These are phyloP conservation scores for Colletotrichum noveboracense DNA, from an alignment of 2,329 filamentous ascomycete species.

Conservation along the genomic window DNA sequence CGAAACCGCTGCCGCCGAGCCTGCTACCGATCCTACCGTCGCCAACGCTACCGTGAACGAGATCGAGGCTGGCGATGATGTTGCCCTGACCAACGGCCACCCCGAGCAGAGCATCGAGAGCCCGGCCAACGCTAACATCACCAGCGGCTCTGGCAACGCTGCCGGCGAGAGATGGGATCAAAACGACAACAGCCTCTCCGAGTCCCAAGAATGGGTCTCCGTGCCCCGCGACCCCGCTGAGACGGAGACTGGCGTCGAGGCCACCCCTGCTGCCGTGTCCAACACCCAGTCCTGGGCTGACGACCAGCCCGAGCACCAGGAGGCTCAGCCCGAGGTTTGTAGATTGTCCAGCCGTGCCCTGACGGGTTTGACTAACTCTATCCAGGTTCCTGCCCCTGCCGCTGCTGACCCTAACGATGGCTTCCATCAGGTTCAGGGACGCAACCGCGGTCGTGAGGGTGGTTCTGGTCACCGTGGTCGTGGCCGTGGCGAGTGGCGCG, in stretches of 20 bases:
- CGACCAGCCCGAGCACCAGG: conserved; percentile 75
- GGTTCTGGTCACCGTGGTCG: conserved; percentile 44
- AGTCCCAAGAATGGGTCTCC: conserved; percentile 73
- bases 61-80: conserved; percentile 56
- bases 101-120: conserved; percentile 43
- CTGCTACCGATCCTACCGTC: conserved; percentile 68
- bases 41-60: conserved; percentile 72
- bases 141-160: conserved; percentile 60
- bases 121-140: conserved; percentile 56
- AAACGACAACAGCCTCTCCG: conserved; percentile 46
- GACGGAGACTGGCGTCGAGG: conserved; percentile 69
- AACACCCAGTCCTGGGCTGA: conserved; percentile 81
- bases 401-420: conserved; percentile 62
- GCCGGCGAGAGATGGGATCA: conserved; percentile 73
- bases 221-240: conserved; percentile 70
- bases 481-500: conserved; percentile 52
- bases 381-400: conserved; percentile 30
- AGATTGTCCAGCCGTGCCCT: too few relatives aligned
- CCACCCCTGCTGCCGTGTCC: conserved; percentile 61
- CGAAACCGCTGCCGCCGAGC: conserved; percentile 30
- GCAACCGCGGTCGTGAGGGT: conserved; percentile 61
- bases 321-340: conserved; percentile 50
- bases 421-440: conserved; percentile 73
- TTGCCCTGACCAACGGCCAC: conserved; percentile 48
- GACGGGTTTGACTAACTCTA: not conserved